Base-by-base conservation (phyloP, 306 rosid genomes). In the Vigna reflexopilosa region DNA sequence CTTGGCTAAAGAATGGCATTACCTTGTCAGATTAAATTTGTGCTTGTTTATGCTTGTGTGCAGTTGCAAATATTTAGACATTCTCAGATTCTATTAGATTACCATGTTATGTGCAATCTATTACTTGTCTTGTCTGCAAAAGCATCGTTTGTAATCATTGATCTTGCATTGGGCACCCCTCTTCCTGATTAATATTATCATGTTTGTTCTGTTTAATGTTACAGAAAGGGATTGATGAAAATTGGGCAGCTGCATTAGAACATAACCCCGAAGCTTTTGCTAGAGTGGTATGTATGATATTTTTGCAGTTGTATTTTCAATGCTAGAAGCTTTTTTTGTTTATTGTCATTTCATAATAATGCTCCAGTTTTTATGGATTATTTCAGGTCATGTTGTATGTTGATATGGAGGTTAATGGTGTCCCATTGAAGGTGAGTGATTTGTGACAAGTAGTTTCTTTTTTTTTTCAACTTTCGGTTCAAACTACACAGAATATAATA, bases 211-310 rank as follows among this genome's bases (percentile, higher is more conserved):
- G 62, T 48, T 76, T 36, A 56, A 30, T 55, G 77, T 69, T 85
- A 61, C 90, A 93, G 99, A 93, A 89, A 93, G 99, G 98, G 81
- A 93, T 95, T 78, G 99, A 95, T 85, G 99, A 95, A 83, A 95
- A 95, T 83, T 95, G 99, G 99, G 97, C 86, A 58, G 99, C 99
- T 77, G 99, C 99, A 58, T 77, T 95, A 24, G 99, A 95, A 70
- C 86, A 95, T 81, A 95, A 95, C 83, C 98, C 99, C 1, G 99
- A 95, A 93, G 95, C 85, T 83, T 95, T 95, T 91, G 99, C 96
- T 54, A 93, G 97, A 77, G 99, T 95, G 97, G 99, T 95, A 80
- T 49, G 91, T 86, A 82, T 65, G 67, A 30, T 70, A 69, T 36
- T 70, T 76, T 50, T 59, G 45, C 71, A 54, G 22, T 28, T 67